Base-by-base conservation (phyloP, 108 stramenopile species). In the Bacterosira constricta region DNA sequence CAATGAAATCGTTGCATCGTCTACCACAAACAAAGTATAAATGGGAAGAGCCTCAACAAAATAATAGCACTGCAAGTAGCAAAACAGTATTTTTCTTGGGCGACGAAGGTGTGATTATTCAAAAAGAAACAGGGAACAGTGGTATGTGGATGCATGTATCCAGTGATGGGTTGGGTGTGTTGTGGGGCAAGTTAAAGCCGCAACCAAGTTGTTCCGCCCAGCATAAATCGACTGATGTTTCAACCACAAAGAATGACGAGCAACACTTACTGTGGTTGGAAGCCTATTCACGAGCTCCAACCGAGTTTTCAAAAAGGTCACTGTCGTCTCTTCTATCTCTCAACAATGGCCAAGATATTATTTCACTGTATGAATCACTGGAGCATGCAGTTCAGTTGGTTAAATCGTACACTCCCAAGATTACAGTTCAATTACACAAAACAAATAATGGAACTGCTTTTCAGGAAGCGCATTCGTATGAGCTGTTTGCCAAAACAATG, bases 121-220 rank as follows among this genome's bases (percentile, higher is more conserved):
- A 71, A 27, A n/a, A 41, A 47, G 37, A 39, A 39, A 34, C 12
- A 41, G 3, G 29, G n/a, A 36, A 13, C 50, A 31, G 23, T 29
- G 70, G 70, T 30, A 35, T 42, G 25, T 71, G 70, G 70, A 61
- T 71, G 70, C 59, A 71, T 50, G 55, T 71, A 13, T 51, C 70
- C 15, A 29, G 58, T 39, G 59, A 71, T 50, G 59, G 70, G 23
- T 11, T 51, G 41, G 21, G 31, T 23, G 41, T 69, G n/a, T 47
- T 58, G 42, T 69, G 56, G 56, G 68, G 46, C 11, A 25, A 57
- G 18, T 59, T 58, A 25, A 18, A 51, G 36, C 50, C 68, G 47
- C 2, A 59, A 21, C 1, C 11, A 20, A 39, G 32, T 49, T 15
- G 26, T 5, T 18, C 49, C 17, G 30, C 25, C 47, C 34, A 52